Evolutionary conservation across 2,329 filamentous ascomycete genomes (phyloP), one percentile per base, ranked within the genome.

Genomic region (Aspergillus carbonarius): DNA sequence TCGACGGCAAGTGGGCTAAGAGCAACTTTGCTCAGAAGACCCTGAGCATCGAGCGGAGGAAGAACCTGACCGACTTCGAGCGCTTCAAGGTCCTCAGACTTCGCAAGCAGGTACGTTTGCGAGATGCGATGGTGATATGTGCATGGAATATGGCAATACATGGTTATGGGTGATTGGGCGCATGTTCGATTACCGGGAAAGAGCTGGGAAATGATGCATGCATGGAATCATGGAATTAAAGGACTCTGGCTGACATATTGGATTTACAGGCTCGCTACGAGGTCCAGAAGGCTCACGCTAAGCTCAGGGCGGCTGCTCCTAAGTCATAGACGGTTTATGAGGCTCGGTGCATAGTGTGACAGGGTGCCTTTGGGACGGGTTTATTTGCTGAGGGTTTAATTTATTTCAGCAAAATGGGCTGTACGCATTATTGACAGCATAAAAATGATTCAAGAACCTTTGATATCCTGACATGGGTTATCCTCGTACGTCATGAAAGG

Each of bases 11-110:
- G 85, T 98, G 92, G 90, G 87, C 88, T 78, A 85, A 91, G 83
- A 93, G 87, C 85, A 87, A 87, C 81, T 96, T 90, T 88, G 92
- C 93, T 76, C 95, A 99, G 91, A 93, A 92, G 87, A 88, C 90
- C 78, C 87, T 88, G 72, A 89, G 91, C 83, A 85, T 86, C 74
- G 85, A 91, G 81, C 90, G 91, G 84, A 90, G 95, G 85, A 90
- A 89, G 84, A 87, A 87, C 75, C 85, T 99, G 70, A 96, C 89
- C 82, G 95, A 99, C 87, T 99, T 99, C 79, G 95, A 99, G 86
- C 90, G 95, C 81, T 99, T 98, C 92, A 97, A 99, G 91, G 95
- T 98, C 75, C 86, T 98, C 88, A 89, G 93, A 82, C 86, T 98
- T 83, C 96, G 93, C 90, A 99, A 99, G 89, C 93, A 97, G 89